Conservation (phyloP, 2,329 filamentous ascomycete species). For the Epichloe baconii region DNA sequence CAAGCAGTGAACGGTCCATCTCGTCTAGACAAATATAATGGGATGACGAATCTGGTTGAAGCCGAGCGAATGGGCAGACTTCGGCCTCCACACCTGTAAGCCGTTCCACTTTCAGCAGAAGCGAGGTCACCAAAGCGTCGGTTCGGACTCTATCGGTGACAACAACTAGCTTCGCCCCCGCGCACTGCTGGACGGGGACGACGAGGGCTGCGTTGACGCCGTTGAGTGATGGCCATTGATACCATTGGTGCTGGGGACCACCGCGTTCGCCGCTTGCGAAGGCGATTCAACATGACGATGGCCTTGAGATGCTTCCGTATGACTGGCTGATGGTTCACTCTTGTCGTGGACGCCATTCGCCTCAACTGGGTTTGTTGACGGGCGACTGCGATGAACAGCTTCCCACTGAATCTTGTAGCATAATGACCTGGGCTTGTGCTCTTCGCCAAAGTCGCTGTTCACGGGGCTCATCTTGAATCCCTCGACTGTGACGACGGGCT, state of each 20-base stretch:
- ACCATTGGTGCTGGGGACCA: neutral
- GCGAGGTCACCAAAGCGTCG: slow-evolving; percentile 10
- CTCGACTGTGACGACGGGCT: slow-evolving; percentile 22
- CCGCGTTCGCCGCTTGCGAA: neutral
- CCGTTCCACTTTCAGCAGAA: slow-evolving; percentile 2
- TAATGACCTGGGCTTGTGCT: slow-evolving; percentile 14
- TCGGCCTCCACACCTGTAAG: slow-evolving; percentile 10
- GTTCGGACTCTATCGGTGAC: slow-evolving; percentile 12
- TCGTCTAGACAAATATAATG: slow-evolving; percentile 30
- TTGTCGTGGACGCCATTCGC: neutral
- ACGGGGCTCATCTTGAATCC: slow-evolving; percentile 29
- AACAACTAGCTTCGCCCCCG: slow-evolving; percentile 8
- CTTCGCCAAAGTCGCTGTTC: slow-evolving; percentile 16
- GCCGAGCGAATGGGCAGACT: slow-evolving; percentile 9
- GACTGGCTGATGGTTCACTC: neutral
- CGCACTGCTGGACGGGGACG: too few relatives aligned
- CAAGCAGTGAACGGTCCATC: slow-evolving; percentile 29
- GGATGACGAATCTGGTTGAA: slow-evolving; percentile 6
- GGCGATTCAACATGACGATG: neutral
- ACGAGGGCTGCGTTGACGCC: neutral
- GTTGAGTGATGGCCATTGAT: neutral
- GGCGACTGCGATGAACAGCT: slow-evolving; percentile 3
- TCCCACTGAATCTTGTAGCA: slow-evolving; percentile 36
- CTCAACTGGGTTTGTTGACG: slow-evolving; percentile 1
- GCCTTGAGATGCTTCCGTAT: neutral